These are phyloP conservation scores for Stephania yunnanensis DNA, from an alignment of 164 flowering plant species.

Conservation along the genomic window DNA sequence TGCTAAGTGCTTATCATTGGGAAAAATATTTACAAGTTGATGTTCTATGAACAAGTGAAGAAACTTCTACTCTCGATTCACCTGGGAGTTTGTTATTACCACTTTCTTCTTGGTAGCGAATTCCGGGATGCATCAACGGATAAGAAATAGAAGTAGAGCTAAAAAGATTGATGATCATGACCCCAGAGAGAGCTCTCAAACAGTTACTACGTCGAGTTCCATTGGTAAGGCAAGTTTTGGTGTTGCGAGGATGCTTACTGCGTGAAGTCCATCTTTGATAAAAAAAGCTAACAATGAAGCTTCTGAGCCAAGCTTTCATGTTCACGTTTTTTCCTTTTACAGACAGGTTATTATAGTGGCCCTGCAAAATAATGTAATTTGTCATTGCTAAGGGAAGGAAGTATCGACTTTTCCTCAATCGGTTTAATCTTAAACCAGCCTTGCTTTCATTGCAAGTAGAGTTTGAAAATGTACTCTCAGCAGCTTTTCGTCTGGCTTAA, in stretches of 20 bases:
- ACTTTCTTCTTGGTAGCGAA: background rate
- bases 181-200: background rate
- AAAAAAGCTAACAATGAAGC: constrained; percentile 10
- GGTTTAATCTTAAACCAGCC: constrained; percentile 11
- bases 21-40: background rate
- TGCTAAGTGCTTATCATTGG: background rate
- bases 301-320: constrained; percentile 4
- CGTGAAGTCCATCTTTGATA: background rate
- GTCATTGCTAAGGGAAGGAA: constrained; percentile 21
- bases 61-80: background rate
- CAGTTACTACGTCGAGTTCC: background rate
- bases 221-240: background rate
- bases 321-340: background rate
- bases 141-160: background rate
- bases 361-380: constrained; percentile 22
- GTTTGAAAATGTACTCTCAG: constrained; percentile 27
- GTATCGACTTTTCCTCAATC: constrained; percentile 10
- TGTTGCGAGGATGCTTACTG: background rate
- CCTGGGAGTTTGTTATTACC: background rate
- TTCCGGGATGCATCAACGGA: background rate
- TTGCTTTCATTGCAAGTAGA: constrained; percentile 22
- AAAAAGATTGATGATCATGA: background rate
- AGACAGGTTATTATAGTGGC: background rate
- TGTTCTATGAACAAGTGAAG: background rate
- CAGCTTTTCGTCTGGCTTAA: constrained; percentile 35